These are phyloP conservation scores for Penicillium coffeae DNA, from an alignment of 495 filamentous ascomycete genomes.

Conservation along the genomic window DNA sequence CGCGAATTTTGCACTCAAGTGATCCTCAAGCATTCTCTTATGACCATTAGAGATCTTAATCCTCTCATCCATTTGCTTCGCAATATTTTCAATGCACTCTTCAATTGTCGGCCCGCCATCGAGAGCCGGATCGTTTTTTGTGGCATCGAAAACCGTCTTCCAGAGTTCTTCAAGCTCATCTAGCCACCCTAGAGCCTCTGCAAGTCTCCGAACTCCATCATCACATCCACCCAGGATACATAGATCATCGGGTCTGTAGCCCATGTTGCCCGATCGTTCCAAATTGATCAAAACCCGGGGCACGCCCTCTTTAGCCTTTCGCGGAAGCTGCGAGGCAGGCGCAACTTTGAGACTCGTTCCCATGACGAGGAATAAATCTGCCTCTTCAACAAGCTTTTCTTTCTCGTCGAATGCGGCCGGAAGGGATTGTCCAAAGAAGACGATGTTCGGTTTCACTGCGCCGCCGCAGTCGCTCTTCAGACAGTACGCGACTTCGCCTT, in stretches of 20 bases:
- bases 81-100: slow-evolving; percentile 44
- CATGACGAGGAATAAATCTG: slow-evolving; percentile 80
- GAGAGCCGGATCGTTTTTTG: slow-evolving; percentile 12
- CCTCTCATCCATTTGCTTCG: slow-evolving; percentile 18
- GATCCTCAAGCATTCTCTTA: slow-evolving; percentile 26
- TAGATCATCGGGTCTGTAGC: slow-evolving; percentile 62
- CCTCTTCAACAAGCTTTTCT: slow-evolving; percentile 42
- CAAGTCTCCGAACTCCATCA: slow-evolving; percentile 67
- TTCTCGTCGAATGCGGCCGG: slow-evolving; percentile 61
- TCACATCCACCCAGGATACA: slow-evolving; percentile 68
- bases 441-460: slow-evolving; percentile 87
- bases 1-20: slow-evolving; percentile 18
- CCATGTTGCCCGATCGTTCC: slow-evolving; percentile 70
- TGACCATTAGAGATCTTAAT: slow-evolving; percentile 24
- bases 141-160: slow-evolving; percentile 37
- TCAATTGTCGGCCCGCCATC: slow-evolving; percentile 18
- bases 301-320: slow-evolving; percentile 46
- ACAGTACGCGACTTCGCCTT: slow-evolving; percentile 66
- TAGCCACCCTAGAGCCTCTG: slow-evolving; percentile 72
- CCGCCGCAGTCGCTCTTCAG: slow-evolving; percentile 55
- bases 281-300: slow-evolving; percentile 78
- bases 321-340: slow-evolving; percentile 71
- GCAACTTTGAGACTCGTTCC: slow-evolving; percentile 82
- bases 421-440: slow-evolving; percentile 84
- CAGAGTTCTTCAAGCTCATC: slow-evolving; percentile 70